Evolutionary conservation across 306 rosid genomes (phyloP).

Genomic region (Cicer bijugum): DNA sequence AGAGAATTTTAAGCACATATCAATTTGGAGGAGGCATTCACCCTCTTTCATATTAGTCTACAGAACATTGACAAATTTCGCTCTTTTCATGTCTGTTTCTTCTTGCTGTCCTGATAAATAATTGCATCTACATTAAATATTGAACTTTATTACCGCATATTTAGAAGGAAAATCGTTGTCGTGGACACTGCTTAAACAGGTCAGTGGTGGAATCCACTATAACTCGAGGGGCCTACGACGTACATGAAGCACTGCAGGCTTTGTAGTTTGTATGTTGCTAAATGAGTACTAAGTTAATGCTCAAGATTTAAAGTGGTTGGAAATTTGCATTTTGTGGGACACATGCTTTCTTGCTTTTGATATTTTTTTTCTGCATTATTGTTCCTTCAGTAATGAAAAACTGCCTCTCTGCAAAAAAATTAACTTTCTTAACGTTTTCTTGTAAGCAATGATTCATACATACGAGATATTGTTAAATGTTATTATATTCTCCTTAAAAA

Average conservation of each 20-base stretch:
- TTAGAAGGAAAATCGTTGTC: constrained; percentile 39
- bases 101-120: constrained; percentile 32
- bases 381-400: constrained; percentile 41
- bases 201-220: constrained; percentile 44
- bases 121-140: constrained; percentile 32
- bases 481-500: not conserved
- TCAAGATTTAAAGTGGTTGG: constrained; percentile 39
- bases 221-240: constrained; percentile 50
- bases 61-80: constrained; percentile 37
- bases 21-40: constrained; percentile 38
- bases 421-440: constrained; percentile 29
- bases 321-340: constrained; percentile 51
- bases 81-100: constrained; percentile 41
- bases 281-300: constrained; percentile 46
- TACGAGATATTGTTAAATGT: constrained; percentile 4
- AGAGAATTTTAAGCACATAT: constrained; percentile 43
- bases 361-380: constrained; percentile 48
- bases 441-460: constrained; percentile 30
- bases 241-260: constrained; percentile 40
- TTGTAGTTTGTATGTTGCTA: constrained; percentile 38
- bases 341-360: constrained; percentile 39
- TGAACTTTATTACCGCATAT: constrained; percentile 30
- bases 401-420: constrained; percentile 23
- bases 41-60: constrained; percentile 27
- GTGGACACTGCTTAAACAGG: constrained; percentile 31